These are phyloP conservation scores for Phaeosphaeriaceae sp. DNA, from an alignment of 2,329 filamentous ascomycete genomes.

Conservation along the genomic window DNA sequence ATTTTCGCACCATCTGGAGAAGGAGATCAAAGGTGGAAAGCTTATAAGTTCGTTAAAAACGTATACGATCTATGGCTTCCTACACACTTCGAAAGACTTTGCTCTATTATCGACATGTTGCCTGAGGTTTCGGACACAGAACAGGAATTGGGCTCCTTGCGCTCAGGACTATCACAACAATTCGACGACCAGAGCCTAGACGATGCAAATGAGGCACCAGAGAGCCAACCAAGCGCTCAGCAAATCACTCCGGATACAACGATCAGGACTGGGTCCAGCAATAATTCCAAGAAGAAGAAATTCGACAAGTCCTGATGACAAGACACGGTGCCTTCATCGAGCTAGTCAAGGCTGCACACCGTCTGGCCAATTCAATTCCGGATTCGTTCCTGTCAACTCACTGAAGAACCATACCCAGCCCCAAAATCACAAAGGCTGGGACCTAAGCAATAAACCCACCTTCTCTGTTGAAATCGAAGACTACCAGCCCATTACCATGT, in stretches of 20 bases:
- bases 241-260: constrained; percentile 12
- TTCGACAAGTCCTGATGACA: too few relatives aligned
- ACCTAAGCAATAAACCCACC: constrained; percentile 22
- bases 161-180: constrained; percentile 10
- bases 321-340: too few relatives aligned
- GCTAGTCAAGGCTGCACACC: too few relatives aligned
- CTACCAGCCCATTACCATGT: constrained; percentile 75
- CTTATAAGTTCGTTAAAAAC: too few relatives aligned
- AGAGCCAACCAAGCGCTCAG: constrained; percentile 7
- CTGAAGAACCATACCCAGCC: too few relatives aligned
- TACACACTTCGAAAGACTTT: constrained; percentile 10
- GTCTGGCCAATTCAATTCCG: too few relatives aligned
- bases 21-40: neutral
- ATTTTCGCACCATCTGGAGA: constrained; percentile 7
- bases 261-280: constrained; percentile 5
- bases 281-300: constrained; percentile 7
- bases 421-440: too few relatives aligned
- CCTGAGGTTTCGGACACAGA: constrained; percentile 3
- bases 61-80: neutral
- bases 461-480: constrained; percentile 37
- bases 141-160: constrained; percentile 3
- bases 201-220: constrained; percentile 4
- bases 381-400: too few relatives aligned
- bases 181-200: neutral
- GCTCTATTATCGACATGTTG: constrained; percentile 11